Base-by-base conservation (phyloP, 352 stramenopile genomes). In the Pythium vanterpoolii region DNA sequence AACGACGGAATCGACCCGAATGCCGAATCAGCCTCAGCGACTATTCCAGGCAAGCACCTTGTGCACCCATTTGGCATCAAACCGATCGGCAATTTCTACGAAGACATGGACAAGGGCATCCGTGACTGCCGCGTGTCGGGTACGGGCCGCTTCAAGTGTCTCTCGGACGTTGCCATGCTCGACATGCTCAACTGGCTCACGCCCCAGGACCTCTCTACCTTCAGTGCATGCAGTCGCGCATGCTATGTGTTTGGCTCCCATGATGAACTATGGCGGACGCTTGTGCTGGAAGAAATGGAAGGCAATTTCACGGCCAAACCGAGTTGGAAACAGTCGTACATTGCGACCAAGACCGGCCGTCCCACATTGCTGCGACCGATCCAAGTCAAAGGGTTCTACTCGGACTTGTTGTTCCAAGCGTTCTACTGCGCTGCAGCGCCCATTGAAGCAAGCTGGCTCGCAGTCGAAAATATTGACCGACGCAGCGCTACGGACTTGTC, bases 331-430 rank as follows among this genome's bases (percentile, higher is more conserved):
- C 57, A 76, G 50, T 81, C 81, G 59, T 96, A 93, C 30, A 57
- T 90, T 10, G 75, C 68, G 34, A 87, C 79, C 16, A 86, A 78
- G 42, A 64, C 56, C 2, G 60, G 51, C 26, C 73, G 57, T 24
- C 55, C 48, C 9, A 56, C 73, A 9, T 45, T 48, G 43, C 31
- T 56, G 24, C 52, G 36, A 11, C 74, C 73, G 10, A 73, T 95
- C 31, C 58, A 48, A 24, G 73, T 95, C 11, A 40, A 73, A 18
- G 83, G 83, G 9, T 77, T 96, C 51, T 96, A 94, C 66, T 94
- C 82, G n/a, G 87, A 96, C 47, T 48, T 93, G 51, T 69, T 96
- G 19, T 96, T 95, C 69, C 86, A 93, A 66, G 81, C 86, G 45
- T 94, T 89, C 68, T 92, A 90, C 64, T 95, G 84, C 45, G 77